Evolutionary conservation across 1,284 basidiomycete species (phyloP), one percentile per base, ranked within the genome.

Genomic region (Volvariella volvacea): DNA sequence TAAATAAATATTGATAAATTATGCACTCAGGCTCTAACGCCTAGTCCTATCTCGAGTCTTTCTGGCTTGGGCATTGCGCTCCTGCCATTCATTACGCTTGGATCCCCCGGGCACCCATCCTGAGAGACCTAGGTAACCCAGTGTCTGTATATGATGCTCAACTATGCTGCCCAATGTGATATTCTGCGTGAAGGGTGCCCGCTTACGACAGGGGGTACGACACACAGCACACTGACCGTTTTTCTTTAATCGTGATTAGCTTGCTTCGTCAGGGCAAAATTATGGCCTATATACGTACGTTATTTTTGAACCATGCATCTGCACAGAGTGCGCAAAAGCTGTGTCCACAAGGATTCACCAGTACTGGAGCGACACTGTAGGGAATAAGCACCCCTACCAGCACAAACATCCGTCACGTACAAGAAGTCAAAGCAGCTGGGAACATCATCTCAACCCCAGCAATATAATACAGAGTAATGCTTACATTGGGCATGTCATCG

Each of bases 341-440:
- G 53, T 80, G 77, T 16, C 77, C 77, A 50, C 77, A 80, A 3
- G 77, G 76, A 54, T 74, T 79, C 17, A 68, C 63, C 30, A 73
- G 46, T 53, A 78, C 74, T n/a, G 75, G 60, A 31, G 67, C 69
- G 33, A 70, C 74, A 44, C 77, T 80, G 47, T 7, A 46, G 41
- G 22, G 14, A 33, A 15, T 22, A 10, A 51, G 30, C 33, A 22
- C 21, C 10, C 17, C 21, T 30, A 43, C 20, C 19, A 28, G 28
- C 31, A 21, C 32, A 21, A 32, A 15, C 40, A 36, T 25, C 22
- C 39, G 15, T 61, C 74, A 47, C n/a, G n/a, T 52, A 76, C 77
- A 79, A 60, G 31, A 78, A 57, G 53, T 80, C 77, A 55, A 60
- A 78, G 48, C 77, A 80, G 55, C 77, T 80, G 47, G 12, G 44